These are phyloP conservation scores for Ophiorrhiza pumila DNA, from an alignment of 257 asterid genomes.

Conservation along the genomic window DNA sequence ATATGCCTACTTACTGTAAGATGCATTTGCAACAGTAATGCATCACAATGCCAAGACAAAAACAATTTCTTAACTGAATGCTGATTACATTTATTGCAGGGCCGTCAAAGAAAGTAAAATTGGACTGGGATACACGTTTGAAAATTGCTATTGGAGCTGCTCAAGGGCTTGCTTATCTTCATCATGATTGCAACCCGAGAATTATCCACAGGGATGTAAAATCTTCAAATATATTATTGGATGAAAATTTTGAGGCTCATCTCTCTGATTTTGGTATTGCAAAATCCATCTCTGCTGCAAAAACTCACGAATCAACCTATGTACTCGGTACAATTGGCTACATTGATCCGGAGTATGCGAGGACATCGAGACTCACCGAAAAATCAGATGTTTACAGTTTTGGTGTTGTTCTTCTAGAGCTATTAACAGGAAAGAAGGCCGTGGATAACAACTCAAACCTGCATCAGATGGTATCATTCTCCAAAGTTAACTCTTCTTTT, in stretches of 20 bases:
- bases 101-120: slow-evolving; percentile 76
- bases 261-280: slow-evolving; percentile 96
- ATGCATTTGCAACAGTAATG: background rate
- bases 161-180: slow-evolving; percentile 95
- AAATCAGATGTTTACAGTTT: slow-evolving; percentile 95
- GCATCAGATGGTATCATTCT: slow-evolving; percentile 74
- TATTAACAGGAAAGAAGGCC: slow-evolving; percentile 84
- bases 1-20: too few species aligned
- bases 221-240: slow-evolving; percentile 82
- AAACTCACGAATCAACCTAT: slow-evolving; percentile 81
- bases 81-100: slow-evolving; percentile 35
- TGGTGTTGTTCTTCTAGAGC: slow-evolving; percentile 92
- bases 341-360: slow-evolving; percentile 93
- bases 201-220: slow-evolving; percentile 92
- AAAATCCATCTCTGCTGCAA: slow-evolving; percentile 58
- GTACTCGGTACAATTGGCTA: slow-evolving; percentile 97
- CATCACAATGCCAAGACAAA: background rate
- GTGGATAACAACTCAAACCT: slow-evolving; percentile 78
- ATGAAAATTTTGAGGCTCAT: slow-evolving; percentile 86
- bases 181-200: slow-evolving; percentile 86
- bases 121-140: slow-evolving; percentile 93
- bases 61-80: background rate
- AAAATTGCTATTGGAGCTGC: slow-evolving; percentile 95
- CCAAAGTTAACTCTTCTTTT: background rate
- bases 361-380: slow-evolving; percentile 85